These are phyloP conservation scores for Komagataea norvegica DNA, from an alignment of 1,139 yeast genomes.

Conservation along the genomic window DNA sequence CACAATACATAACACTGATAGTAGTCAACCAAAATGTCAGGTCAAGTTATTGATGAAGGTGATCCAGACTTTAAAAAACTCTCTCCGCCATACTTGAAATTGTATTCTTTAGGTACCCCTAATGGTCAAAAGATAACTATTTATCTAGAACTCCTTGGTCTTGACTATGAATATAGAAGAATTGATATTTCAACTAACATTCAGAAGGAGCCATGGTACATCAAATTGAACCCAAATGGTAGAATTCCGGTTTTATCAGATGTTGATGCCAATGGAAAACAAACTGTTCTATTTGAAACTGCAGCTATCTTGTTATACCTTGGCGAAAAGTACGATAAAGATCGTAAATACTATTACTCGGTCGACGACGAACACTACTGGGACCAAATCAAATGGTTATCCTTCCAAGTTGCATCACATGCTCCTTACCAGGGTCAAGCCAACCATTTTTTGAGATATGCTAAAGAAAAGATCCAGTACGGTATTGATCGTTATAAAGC, in stretches of 20 bases:
- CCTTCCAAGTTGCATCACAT: constrained; percentile 52
- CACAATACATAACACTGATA: neutral
- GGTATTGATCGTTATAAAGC: constrained; percentile 47
- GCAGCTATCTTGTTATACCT: constrained; percentile 55
- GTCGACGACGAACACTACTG: constrained; percentile 42
- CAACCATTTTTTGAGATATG: constrained; percentile 39
- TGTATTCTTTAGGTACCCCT: constrained; percentile 49
- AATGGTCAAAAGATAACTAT: constrained; percentile 51
- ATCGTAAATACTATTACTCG: constrained; percentile 42
- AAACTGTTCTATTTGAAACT: constrained; percentile 43
- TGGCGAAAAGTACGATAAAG: constrained; percentile 51
- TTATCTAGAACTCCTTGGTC: constrained; percentile 42
- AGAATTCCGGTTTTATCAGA: constrained; percentile 54
- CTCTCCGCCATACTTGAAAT: constrained; percentile 36
- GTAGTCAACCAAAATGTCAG: neutral
- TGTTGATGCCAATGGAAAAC: constrained; percentile 38
- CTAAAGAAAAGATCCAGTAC: constrained; percentile 45
- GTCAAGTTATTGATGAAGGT: constrained; percentile 11
- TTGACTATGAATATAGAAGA: constrained; percentile 42
- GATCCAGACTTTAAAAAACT: constrained; percentile 30
- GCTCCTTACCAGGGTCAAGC: constrained; percentile 34
- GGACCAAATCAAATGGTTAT: constrained; percentile 45
- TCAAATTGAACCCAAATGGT: constrained; percentile 54
- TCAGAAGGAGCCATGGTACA: constrained; percentile 50
- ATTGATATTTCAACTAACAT: constrained; percentile 38